Percentiles rank a stretch among this genome's conserved stretches.
Conservation (phyloP, 192 early-diverging fungal species). For the Geranomyces variabilis region DNA sequence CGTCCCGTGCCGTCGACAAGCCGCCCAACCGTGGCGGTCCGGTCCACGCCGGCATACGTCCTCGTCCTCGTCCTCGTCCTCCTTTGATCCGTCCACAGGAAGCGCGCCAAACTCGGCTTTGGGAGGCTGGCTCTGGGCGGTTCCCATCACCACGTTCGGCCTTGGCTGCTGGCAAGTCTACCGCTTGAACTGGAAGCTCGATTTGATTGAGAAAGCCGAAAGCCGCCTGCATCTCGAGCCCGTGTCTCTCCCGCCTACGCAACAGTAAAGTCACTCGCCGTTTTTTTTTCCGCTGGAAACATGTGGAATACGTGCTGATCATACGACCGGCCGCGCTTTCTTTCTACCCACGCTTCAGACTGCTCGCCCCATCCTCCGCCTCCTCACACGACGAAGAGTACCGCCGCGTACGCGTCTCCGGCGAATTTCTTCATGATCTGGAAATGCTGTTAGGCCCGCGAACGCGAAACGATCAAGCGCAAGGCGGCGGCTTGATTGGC, state of each 20-base stretch:
- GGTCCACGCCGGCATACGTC: neutral
- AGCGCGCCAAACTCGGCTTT: constrained; percentile 7
- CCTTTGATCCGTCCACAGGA: neutral
- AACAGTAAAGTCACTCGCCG: neutral
- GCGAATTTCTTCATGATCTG: constrained; percentile 68
- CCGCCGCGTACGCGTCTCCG: constrained; percentile 71
- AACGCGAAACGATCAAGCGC: constrained; percentile 28
- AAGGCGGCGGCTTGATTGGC: constrained; percentile 24
- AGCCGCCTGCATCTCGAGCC: constrained; percentile 49
- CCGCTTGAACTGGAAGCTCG: constrained; percentile 85
- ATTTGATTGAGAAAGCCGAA: constrained; percentile 76
- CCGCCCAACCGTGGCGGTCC: too few species aligned
- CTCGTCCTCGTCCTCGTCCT: neutral
- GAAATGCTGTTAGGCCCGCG: constrained; percentile 87
- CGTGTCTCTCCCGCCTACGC: constrained; percentile 40
- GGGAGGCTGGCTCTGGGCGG: constrained; percentile 33
- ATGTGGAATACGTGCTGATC: too few species aligned
- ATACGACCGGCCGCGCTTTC: neutral
- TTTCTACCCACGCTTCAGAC: too few species aligned
- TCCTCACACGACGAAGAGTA: constrained; percentile 57
- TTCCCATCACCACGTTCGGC: constrained; percentile 30
- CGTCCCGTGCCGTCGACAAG: too few species aligned
- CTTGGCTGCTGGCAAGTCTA: constrained; percentile 73
- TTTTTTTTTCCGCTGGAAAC: too few species aligned
- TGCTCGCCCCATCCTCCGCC: constrained; percentile 40